Evolutionary conservation across 441 rosid genomes (phyloP).

Genomic region (Erysimum pusillum): DNA sequence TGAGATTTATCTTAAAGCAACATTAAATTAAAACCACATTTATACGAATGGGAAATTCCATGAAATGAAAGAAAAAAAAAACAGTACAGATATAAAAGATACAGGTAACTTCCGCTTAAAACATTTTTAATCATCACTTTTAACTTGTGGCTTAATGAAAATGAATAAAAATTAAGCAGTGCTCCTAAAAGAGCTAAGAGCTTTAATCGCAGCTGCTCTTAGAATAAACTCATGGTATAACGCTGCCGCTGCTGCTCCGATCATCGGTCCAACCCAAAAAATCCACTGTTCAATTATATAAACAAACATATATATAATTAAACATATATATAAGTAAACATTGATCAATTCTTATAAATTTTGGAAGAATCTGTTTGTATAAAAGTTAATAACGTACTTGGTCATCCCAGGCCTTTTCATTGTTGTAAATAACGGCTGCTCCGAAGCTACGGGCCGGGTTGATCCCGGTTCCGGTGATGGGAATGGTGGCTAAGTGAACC

Average conservation of each 20-base stretch:
- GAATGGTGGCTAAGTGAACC: constrained; percentile 86
- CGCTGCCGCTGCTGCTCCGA: constrained; percentile 75
- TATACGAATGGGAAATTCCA: constrained; percentile 36
- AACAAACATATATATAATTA: not conserved
- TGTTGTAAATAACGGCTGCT: constrained; percentile 78
- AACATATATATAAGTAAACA: constrained; percentile 2
- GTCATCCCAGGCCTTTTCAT: constrained; percentile 80
- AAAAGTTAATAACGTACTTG: constrained; percentile 51
- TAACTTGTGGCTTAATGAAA: constrained; percentile 24
- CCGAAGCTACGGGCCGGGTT: constrained; percentile 89
- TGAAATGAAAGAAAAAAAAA: not conserved
- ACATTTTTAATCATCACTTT: constrained; percentile 27
- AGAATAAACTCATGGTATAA: constrained; percentile 70
- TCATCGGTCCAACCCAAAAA: constrained; percentile 82
- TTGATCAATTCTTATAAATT: not conserved
- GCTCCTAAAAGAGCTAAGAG: constrained; percentile 84
- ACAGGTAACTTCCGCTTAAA: constrained; percentile 15
- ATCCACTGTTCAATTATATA: constrained; percentile 58
- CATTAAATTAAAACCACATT: constrained; percentile 38
- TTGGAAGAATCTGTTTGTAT: not conserved
- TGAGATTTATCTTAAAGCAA: constrained; percentile 40
- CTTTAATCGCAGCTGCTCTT: constrained; percentile 69
- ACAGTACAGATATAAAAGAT: constrained; percentile 22
- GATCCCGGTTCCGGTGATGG: constrained; percentile 81
- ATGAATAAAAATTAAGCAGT: constrained; percentile 46